Evolutionary conservation across 2,329 filamentous ascomycete genomes (phyloP).

Genomic region (Juglanconis sp.): DNA sequence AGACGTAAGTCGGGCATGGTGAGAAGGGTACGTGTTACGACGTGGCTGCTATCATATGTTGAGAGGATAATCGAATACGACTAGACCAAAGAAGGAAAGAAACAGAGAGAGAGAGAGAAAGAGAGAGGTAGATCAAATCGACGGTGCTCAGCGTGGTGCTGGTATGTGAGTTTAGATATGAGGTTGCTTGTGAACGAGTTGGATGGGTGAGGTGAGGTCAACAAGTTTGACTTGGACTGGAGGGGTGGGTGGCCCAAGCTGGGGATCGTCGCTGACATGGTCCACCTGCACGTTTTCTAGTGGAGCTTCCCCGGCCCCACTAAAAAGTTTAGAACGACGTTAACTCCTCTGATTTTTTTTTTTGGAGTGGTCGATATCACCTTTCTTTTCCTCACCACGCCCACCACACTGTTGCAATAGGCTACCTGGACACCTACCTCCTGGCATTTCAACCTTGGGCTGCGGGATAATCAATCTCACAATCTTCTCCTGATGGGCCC

Average conservation of each 20-base stretch:
- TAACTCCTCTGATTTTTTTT: too few species aligned
- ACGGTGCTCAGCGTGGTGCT: too few species aligned
- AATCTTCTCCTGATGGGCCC: not conserved
- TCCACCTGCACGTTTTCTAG: not conserved
- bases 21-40: not conserved
- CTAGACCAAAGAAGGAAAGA: not conserved
- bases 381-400: too few species aligned
- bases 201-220: too few species aligned
- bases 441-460: too few species aligned
- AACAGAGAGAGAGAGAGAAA: not conserved
- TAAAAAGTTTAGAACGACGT: slow-evolving; percentile 1
- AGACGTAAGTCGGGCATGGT: slow-evolving; percentile 29
- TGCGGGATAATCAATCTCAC: not conserved
- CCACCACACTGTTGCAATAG: too few species aligned
- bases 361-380: too few species aligned
- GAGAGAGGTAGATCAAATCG: not conserved
- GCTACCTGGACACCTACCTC: too few species aligned
- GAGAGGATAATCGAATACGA: not conserved
- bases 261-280: not conserved
- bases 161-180: too few species aligned
- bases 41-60: not conserved
- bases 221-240: not conserved
- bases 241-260: not conserved
- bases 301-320: not conserved
- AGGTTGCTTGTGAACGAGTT: too few species aligned